phyloP scores from a whole-genome alignment of 176 grass and related monocot genomes.

The Saccharum spontaneum region DNA sequence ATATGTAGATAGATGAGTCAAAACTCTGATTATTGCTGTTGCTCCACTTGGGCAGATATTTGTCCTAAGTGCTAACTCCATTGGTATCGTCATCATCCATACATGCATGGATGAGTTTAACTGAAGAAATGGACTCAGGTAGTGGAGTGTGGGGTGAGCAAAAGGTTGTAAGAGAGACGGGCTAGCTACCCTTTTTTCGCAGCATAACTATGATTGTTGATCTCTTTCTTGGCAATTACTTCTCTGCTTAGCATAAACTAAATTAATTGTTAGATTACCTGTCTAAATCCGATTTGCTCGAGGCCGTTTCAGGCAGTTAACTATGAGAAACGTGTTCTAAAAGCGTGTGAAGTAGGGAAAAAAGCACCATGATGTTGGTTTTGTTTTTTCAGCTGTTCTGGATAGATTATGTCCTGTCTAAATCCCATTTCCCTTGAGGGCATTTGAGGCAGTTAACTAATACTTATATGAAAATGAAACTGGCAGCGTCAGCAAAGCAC shows the following conservation, averaged over 20 bases:
- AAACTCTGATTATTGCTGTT: neutral
- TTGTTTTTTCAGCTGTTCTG: neutral
- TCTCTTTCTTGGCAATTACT: constrained; percentile 3
- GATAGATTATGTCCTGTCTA: neutral
- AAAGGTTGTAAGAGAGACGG: neutral
- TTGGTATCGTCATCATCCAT: neutral
- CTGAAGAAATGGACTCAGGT: neutral
- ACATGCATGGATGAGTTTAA: neutral
- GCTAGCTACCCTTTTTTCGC: neutral
- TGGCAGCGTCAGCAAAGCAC: neutral
- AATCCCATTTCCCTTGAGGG: constrained; percentile 26
- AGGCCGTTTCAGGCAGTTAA: constrained; percentile 3
- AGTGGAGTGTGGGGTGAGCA: constrained; percentile 5
- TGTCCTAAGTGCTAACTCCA: constrained; percentile 2
- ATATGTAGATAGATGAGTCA: neutral
- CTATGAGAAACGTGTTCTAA: neutral
- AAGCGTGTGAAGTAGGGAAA: neutral
- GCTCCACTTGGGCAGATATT: neutral
- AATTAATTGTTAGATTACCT: neutral
- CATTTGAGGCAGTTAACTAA: neutral
- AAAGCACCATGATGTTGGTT: neutral
- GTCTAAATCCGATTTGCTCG: constrained; percentile 21
- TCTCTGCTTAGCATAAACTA: neutral
- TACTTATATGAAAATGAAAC: neutral
- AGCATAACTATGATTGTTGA: neutral